phyloP scores from a whole-genome alignment of 2,329 filamentous ascomycete species.

The Fusarium buharicum region DNA sequence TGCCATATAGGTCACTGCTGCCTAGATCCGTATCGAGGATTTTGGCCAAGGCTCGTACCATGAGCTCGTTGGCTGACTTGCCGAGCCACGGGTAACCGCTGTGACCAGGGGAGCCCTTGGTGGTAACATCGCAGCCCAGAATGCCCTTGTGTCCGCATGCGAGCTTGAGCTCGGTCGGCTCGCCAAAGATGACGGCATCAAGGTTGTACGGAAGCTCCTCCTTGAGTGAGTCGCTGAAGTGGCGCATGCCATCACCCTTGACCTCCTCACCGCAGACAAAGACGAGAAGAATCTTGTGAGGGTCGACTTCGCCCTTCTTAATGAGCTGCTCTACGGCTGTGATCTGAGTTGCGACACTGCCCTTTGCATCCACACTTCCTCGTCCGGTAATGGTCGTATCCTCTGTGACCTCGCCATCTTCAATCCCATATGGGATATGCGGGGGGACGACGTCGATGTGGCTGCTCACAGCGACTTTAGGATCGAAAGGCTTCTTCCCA shows the following conservation, averaged over 20 bases:
- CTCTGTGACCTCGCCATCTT: constrained; percentile 55
- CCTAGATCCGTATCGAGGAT: constrained; percentile 78
- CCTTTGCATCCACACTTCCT: constrained; percentile 79
- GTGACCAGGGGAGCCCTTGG: constrained; percentile 81
- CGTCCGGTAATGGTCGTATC: constrained; percentile 73
- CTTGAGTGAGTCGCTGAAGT: constrained; percentile 56
- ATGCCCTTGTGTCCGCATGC: constrained; percentile 93
- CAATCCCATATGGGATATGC: constrained; percentile 73
- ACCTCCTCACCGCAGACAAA: constrained; percentile 87
- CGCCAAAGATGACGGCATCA: constrained; percentile 85
- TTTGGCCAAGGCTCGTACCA: constrained; percentile 76
- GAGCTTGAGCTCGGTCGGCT: constrained; percentile 89
- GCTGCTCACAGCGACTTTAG: constrained; percentile 74
- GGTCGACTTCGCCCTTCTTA: constrained; percentile 51
- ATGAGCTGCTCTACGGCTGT: constrained; percentile 70
- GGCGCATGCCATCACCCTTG: constrained; percentile 81
- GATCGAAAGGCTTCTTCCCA: constrained; percentile 54
- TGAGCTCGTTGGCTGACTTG: constrained; percentile 82
- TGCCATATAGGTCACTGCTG: constrained; percentile 79
- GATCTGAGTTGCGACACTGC: constrained; percentile 77
- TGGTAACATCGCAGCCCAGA: constrained; percentile 72
- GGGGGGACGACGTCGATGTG: constrained; percentile 86
- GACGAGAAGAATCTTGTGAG: constrained; percentile 67
- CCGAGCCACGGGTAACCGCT: constrained; percentile 94
- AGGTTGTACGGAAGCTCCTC: constrained; percentile 54